These are phyloP conservation scores for Calocera viscosa DNA, from an alignment of 768 basidiomycete species.

Conservation along the genomic window DNA sequence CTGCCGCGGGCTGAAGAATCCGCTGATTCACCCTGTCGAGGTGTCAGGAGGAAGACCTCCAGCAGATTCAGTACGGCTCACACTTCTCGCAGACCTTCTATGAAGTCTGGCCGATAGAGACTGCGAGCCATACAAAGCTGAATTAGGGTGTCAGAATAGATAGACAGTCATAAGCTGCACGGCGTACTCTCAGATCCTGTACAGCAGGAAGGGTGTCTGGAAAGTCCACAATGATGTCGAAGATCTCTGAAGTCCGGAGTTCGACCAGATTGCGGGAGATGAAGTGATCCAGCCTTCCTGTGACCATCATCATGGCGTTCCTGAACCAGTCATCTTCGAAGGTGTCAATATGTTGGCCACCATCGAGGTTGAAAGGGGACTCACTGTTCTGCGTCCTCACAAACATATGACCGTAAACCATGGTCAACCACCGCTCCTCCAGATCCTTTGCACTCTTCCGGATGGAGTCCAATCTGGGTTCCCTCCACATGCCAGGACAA, in stretches of 20 bases:
- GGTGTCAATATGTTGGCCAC: constrained; percentile 18
- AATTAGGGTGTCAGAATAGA: background rate
- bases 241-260: constrained; percentile 72
- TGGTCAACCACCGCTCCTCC: constrained; percentile 75
- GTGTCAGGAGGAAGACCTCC: constrained; percentile 6
- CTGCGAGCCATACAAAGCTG: constrained; percentile 72
- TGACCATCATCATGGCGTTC: constrained; percentile 55
- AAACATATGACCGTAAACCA: constrained; percentile 61
- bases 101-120: constrained; percentile 63
- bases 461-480: constrained; percentile 46
- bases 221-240: constrained; percentile 90
- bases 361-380: constrained; percentile 28
- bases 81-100: constrained; percentile 68
- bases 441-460: constrained; percentile 66
- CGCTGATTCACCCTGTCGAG: constrained; percentile 61
- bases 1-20: constrained; percentile 88
- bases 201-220: constrained; percentile 78
- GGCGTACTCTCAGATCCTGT: constrained; percentile 63
- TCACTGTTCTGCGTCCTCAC: constrained; percentile 30
- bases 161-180: background rate
- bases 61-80: constrained; percentile 29
- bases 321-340: constrained; percentile 53
- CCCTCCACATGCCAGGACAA: constrained; percentile 59
- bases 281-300: constrained; percentile 80
- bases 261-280: constrained; percentile 85